Percentiles rank a stretch among this genome's conserved stretches.
phyloP scores from a whole-genome alignment of 2,329 filamentous ascomycete species.

The Colletotrichum cordylinicola region DNA sequence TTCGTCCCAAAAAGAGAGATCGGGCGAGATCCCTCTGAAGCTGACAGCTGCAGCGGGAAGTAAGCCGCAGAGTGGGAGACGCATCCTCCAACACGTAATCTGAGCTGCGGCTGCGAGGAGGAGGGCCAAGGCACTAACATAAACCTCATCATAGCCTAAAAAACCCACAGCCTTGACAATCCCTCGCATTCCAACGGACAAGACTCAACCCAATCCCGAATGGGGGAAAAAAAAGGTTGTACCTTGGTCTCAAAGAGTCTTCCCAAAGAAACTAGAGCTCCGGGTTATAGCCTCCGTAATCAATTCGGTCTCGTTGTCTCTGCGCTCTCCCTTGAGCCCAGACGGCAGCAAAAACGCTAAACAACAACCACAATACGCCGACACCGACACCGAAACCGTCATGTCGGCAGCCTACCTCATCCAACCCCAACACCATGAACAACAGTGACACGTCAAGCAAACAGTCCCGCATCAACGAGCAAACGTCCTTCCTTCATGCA shows the following conservation, averaged over 20 bases:
- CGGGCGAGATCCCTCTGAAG: not conserved
- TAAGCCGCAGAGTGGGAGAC: not conserved
- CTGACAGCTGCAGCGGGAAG: not conserved
- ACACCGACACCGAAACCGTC: not conserved
- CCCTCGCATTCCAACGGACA: not conserved
- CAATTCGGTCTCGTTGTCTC: not conserved
- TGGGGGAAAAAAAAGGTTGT: not conserved
- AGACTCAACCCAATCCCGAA: not conserved
- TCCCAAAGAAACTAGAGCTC: not conserved
- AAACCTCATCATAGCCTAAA: not conserved
- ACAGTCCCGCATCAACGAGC: not conserved
- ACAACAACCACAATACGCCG: not conserved
- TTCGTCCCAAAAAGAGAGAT: not conserved
- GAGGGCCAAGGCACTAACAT: not conserved
- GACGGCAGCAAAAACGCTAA: not conserved
- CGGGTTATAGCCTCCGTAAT: not conserved
- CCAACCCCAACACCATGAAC: not conserved
- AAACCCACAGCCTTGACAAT: not conserved
- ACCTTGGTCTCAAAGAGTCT: not conserved
- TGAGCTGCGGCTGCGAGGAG: not conserved
- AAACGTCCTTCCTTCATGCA: not conserved
- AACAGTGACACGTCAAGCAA: not conserved
- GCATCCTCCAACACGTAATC: not conserved
- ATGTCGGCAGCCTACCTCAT: not conserved
- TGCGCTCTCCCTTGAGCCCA: not conserved